Base-by-base conservation (phyloP, 176 grass and related monocot genomes). In the Eragrostis curvula region DNA sequence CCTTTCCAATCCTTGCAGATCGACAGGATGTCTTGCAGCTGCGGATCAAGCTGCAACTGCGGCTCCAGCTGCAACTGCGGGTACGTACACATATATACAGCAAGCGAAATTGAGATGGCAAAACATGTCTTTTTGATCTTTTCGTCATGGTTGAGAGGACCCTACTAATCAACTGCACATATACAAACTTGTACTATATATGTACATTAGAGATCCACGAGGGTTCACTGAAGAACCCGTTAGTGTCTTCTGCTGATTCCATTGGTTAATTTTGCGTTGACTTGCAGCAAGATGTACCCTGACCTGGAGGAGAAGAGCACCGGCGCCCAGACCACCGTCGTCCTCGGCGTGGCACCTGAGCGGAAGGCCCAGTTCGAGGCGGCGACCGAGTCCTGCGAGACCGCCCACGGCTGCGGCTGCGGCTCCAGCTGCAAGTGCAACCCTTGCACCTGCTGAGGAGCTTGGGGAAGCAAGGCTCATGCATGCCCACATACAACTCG, bases 201-300 rank as follows among this genome's bases (percentile, higher is more conserved):
- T 36, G 32, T 36, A 36, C 4, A 36, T 36, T 36, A 36, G 32
- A 4, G n/a, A n/a, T n/a, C n/a, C n/a, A n/a, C n/a, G n/a, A n/a
- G n/a, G n/a, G n/a, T n/a, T n/a, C n/a, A n/a, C n/a, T n/a, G n/a
- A n/a, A n/a, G n/a, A n/a, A n/a, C n/a, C n/a, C n/a, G 11, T 16
- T 50, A 16, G 9, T 50, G 9, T 14, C 48, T 51, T 51, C 6
- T 17, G 49, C 3, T 17, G 0, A 18, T 51, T 51, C 49, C 18
- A 21, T 8, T 7, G 52, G 52, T 55, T 21, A 55, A 55, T 55
- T 55, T 55, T 55, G 3, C 52, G 18, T 55, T 21, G 52, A 55
- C 2, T 55, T 55, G 79, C 79, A 89, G 90, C 12, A 89, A 89
- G 87, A 89, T 52, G 84, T 81, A 89, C 64, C 83, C 80, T 62